Percentiles rank a stretch among this genome's conserved stretches.
These are phyloP conservation scores for Entomortierella chlamydospora DNA, from an alignment of 192 early-diverging fungal genomes.

Conservation along the genomic window DNA sequence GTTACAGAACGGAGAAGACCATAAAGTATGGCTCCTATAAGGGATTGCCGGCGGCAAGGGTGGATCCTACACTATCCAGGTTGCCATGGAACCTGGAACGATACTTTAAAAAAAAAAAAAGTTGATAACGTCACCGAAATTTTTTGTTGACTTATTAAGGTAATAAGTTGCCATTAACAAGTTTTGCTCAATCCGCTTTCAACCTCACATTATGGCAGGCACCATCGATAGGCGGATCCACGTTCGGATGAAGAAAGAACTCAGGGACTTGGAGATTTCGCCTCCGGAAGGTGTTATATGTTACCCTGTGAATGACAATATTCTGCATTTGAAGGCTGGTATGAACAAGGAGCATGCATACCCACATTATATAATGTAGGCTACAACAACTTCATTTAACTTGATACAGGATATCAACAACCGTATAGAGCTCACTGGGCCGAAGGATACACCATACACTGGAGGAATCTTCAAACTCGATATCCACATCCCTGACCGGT, in stretches of 20 bases:
- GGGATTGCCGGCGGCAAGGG: no score
- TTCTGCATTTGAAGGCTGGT: slow-evolving; percentile 68
- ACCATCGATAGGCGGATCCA: slow-evolving; percentile 14
- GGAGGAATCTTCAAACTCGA: slow-evolving; percentile 72
- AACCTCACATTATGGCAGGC: no score
- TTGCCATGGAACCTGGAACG: no score
- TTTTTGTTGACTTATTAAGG: no score
- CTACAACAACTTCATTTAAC: neutral
- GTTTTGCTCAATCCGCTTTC: no score
- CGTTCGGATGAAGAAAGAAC: slow-evolving; percentile 38
- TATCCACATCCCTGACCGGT: slow-evolving; percentile 65
- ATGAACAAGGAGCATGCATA: slow-evolving; percentile 15
- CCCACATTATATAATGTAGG: neutral
- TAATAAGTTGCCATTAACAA: no score
- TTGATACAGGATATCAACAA: neutral
- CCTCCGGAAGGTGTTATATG: slow-evolving; percentile 71
- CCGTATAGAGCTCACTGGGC: slow-evolving; percentile 64
- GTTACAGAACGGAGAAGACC: no score
- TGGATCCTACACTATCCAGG: no score
- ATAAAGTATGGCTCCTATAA: no score
- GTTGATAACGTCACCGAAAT: no score
- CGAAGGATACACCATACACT: slow-evolving; percentile 74
- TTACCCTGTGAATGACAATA: slow-evolving; percentile 70
- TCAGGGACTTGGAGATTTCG: slow-evolving; percentile 54
- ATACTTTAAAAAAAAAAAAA: no score